These are phyloP conservation scores for Dendrobium huoshanense DNA, from an alignment of 106 monocot genomes.

Conservation along the genomic window DNA sequence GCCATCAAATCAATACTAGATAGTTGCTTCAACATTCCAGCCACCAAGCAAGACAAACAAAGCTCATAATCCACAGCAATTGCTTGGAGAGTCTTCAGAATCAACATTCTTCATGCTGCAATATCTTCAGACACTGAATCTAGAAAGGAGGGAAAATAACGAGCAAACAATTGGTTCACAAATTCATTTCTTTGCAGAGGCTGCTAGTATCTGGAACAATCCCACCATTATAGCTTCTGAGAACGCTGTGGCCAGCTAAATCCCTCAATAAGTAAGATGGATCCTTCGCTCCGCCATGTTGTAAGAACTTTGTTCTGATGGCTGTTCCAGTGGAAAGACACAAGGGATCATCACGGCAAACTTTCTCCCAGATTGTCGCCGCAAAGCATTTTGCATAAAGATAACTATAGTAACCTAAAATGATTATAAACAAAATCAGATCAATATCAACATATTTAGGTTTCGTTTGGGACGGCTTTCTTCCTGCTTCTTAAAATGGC, in stretches of 20 bases:
- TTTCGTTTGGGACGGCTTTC: too few relatives aligned
- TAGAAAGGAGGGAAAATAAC: neutral
- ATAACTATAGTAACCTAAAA: constrained; percentile 86
- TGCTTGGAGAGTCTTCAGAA: too few relatives aligned
- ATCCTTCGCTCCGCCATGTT: constrained; percentile 76
- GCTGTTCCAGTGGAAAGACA: constrained; percentile 47
- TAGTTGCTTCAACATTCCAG: too few relatives aligned
- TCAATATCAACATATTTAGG: too few relatives aligned
- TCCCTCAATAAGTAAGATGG: constrained; percentile 53
- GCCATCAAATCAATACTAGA: too few relatives aligned
- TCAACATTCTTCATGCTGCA: too few relatives aligned
- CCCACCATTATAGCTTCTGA: constrained; percentile 42
- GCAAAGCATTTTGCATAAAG: constrained; percentile 90
- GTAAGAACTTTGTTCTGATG: constrained; percentile 56
- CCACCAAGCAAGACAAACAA: too few relatives aligned
- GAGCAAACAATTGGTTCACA: constrained; percentile 4
- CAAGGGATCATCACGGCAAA: constrained; percentile 75
- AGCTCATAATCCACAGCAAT: too few relatives aligned
- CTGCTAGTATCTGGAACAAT: constrained; percentile 59
- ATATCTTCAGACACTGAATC: neutral
- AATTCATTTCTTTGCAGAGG: constrained; percentile 45
- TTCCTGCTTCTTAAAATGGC: too few relatives aligned
- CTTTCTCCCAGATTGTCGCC: constrained; percentile 75
- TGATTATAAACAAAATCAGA: neutral
- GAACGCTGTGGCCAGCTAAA: constrained; percentile 36